Percentiles rank a stretch among this genome's conserved stretches.
phyloP scores from a whole-genome alignment of 2,329 filamentous ascomycete genomes.

The Diplodia intermedia region DNA sequence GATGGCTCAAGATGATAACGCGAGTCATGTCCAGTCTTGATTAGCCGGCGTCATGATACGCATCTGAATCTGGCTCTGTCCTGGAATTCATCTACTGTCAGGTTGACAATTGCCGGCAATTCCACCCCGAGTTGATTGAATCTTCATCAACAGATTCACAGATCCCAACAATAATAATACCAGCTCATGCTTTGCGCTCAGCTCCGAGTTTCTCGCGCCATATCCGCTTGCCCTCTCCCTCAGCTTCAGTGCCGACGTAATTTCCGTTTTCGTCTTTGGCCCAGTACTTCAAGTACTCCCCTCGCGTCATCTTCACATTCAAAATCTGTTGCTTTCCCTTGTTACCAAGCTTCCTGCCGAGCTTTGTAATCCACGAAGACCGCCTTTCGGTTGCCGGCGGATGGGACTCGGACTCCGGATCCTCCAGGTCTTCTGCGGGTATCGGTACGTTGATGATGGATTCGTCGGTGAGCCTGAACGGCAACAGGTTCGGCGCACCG shows the following conservation, averaged over 20 bases:
- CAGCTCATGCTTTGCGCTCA: neutral
- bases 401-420: neutral
- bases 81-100: too few species aligned
- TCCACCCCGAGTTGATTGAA: too few species aligned
- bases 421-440: neutral
- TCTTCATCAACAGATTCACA: too few species aligned
- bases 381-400: neutral
- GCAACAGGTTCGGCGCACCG: neutral
- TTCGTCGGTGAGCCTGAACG: neutral
- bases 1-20: too few species aligned
- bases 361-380: neutral
- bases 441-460: conserved; percentile 13
- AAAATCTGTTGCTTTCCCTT: conserved; percentile 3
- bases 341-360: neutral
- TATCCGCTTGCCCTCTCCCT: neutral
- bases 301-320: conserved; percentile 14
- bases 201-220: conserved; percentile 4
- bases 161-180: too few species aligned
- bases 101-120: too few species aligned
- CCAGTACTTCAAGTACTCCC: conserved; percentile 20
- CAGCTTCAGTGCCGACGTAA: conserved; percentile 20
- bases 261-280: conserved; percentile 24
- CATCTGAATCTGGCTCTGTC: too few species aligned
- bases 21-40: too few species aligned
- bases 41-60: too few species aligned